These are phyloP conservation scores for Crithidia sp. DNA, from an alignment of 208 protist species.

Conservation along the genomic window DNA sequence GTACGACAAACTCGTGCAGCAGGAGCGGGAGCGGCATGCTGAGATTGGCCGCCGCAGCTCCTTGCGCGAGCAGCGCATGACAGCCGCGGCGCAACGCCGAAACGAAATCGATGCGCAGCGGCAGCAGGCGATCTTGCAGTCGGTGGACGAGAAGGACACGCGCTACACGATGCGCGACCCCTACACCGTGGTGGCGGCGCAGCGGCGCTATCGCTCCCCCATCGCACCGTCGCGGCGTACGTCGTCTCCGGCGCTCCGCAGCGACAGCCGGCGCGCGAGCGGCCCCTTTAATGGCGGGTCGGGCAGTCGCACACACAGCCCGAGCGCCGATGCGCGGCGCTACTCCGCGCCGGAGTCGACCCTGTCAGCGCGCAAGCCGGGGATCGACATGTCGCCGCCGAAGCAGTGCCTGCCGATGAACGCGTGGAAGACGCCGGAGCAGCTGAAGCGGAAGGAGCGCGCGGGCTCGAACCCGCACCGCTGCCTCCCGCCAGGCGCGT, in stretches of 20 bases:
- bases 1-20: slow-evolving; percentile 27
- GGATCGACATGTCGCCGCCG: slow-evolving; percentile 27
- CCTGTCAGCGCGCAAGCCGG: neutral
- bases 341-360: neutral
- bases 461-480: neutral
- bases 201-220: slow-evolving; percentile 41
- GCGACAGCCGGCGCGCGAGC: neutral
- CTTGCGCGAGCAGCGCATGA: slow-evolving; percentile 25
- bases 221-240: slow-evolving; percentile 15
- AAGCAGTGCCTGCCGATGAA: slow-evolving; percentile 19
- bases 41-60: slow-evolving; percentile 21
- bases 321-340: neutral
- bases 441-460: slow-evolving; percentile 6
- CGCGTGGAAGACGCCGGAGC: slow-evolving; percentile 29
- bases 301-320: neutral
- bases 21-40: slow-evolving; percentile 16
- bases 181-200: slow-evolving; percentile 44
- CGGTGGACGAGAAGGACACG: slow-evolving; percentile 30
- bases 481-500: slow-evolving; percentile 20
- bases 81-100: slow-evolving; percentile 32
- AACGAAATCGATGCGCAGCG: slow-evolving; percentile 39
- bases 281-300: neutral
- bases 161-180: slow-evolving; percentile 38
- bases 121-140: slow-evolving; percentile 16
- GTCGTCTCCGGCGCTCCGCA: neutral